phyloP scores from a whole-genome alignment of 1,284 basidiomycete species.

The Tilletia caries region DNA sequence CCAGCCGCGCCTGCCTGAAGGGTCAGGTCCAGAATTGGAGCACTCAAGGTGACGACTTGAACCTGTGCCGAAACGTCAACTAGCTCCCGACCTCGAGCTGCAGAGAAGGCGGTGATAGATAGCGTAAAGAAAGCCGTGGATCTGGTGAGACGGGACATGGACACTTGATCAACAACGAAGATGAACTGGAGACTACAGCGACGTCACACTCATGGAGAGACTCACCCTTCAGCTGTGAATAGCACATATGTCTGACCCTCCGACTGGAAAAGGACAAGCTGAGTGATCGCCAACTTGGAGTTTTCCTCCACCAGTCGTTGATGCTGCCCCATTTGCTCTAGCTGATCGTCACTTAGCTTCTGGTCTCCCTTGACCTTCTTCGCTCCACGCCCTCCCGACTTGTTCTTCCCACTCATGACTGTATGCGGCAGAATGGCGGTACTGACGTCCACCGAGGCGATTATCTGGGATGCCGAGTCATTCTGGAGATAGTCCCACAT shows the following conservation, averaged over 20 bases:
- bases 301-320: constrained; percentile 19
- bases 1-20: too few species aligned
- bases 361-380: constrained; percentile 3
- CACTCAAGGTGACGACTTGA: not conserved
- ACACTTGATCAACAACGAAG: too few species aligned
- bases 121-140: constrained; percentile 39
- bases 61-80: constrained; percentile 2
- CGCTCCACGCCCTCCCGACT: not conserved
- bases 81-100: not conserved
- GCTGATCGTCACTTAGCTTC: constrained; percentile 22
- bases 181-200: too few species aligned
- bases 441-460: constrained; percentile 14
- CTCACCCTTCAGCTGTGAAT: constrained; percentile 34
- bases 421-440: constrained; percentile 12
- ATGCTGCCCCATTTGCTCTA: constrained; percentile 11
- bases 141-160: not conserved
- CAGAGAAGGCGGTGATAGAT: constrained; percentile 21
- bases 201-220: not conserved
- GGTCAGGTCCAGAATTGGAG: not conserved
- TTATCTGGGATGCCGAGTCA: constrained; percentile 3
- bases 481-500: constrained; percentile 25
- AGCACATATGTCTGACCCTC: constrained; percentile 27
- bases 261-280: constrained; percentile 27
- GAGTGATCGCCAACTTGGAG: constrained; percentile 32
- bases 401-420: constrained; percentile 17